A percentile compares a stretch with the other conserved stretches of the same genome.
phyloP scores from a whole-genome alignment of 2,329 filamentous ascomycete species.

The Xylariales sp. region DNA sequence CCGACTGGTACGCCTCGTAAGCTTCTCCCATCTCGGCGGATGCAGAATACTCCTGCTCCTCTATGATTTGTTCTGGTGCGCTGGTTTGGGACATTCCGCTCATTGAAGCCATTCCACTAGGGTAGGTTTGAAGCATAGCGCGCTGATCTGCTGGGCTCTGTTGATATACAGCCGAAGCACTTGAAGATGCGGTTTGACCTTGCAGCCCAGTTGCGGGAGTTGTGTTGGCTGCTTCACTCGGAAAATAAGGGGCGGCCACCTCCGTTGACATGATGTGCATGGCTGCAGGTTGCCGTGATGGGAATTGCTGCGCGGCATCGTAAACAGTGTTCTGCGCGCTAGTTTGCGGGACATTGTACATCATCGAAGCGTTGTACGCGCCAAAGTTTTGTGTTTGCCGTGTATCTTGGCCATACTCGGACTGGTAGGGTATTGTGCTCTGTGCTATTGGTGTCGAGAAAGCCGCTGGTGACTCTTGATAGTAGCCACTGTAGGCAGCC shows the following conservation, averaged over 20 bases:
- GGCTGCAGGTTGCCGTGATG: constrained; percentile 68
- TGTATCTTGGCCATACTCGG: constrained; percentile 62
- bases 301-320: constrained; percentile 71
- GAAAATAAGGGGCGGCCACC: constrained; percentile 73
- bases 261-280: constrained; percentile 68
- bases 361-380: constrained; percentile 63
- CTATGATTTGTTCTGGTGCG: constrained; percentile 44
- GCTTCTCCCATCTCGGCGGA: constrained; percentile 60
- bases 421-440: constrained; percentile 46
- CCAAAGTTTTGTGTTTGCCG: constrained; percentile 51
- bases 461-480: constrained; percentile 47
- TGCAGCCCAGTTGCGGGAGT: constrained; percentile 53
- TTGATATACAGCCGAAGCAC: constrained; percentile 60
- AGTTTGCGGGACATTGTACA: constrained; percentile 73
- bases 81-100: constrained; percentile 39
- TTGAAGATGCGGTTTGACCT: constrained; percentile 40
- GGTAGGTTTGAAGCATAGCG: constrained; percentile 52
- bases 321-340: constrained; percentile 63
- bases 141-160: constrained; percentile 52
- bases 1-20: constrained; percentile 61
- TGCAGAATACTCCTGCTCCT: constrained; percentile 54
- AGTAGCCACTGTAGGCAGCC: constrained; percentile 55
- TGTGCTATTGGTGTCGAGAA: constrained; percentile 56
- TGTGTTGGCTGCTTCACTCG: constrained; percentile 59
- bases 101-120: constrained; percentile 41